Evolutionary conservation across 1,139 yeast species (phyloP).

Genomic region (Suhomyces kunorum): DNA sequence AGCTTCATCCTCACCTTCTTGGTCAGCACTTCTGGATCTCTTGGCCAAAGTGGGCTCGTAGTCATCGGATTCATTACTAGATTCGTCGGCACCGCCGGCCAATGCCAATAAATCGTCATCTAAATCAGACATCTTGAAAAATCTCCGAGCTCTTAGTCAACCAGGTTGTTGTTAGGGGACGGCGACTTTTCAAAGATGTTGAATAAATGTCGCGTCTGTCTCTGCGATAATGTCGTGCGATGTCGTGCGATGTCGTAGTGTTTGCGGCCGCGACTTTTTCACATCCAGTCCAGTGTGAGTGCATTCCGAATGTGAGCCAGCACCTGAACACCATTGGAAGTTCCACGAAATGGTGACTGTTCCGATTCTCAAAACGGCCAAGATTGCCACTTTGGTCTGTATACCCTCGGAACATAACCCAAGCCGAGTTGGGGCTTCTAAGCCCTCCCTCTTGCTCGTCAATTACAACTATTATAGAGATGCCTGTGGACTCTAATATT

Average conservation of each 20-base stretch:
- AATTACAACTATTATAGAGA: too few relatives aligned
- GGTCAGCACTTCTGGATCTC: slow-evolving; percentile 16
- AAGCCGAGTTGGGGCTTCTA: too few relatives aligned
- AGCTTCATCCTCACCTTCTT: slow-evolving; percentile 17
- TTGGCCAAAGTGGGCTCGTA: slow-evolving; percentile 26
- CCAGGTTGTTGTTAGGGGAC: slow-evolving; percentile 1
- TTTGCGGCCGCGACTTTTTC: too few relatives aligned
- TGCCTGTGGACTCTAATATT: slow-evolving; percentile 11
- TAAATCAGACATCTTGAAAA: slow-evolving; percentile 52
- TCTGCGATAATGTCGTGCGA: slow-evolving; percentile 1
- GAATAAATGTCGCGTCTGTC: slow-evolving; percentile 6
- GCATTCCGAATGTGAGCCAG: too few relatives aligned
- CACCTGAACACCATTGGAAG: too few relatives aligned
- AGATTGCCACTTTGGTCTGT: too few relatives aligned
- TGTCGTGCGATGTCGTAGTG: not conserved
- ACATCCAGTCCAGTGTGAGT: too few relatives aligned
- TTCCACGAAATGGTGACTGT: too few relatives aligned
- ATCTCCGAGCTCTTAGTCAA: not conserved
- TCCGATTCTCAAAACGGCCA: too few relatives aligned
- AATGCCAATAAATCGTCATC: slow-evolving; percentile 90
- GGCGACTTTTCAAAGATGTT: slow-evolving; percentile 9
- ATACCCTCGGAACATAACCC: too few relatives aligned
- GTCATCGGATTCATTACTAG: slow-evolving; percentile 33
- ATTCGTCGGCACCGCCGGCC: slow-evolving; percentile 67
- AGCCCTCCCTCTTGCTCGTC: too few relatives aligned